phyloP scores from a whole-genome alignment of 495 filamentous ascomycete species.

The Astrothelium subdiscretum region DNA sequence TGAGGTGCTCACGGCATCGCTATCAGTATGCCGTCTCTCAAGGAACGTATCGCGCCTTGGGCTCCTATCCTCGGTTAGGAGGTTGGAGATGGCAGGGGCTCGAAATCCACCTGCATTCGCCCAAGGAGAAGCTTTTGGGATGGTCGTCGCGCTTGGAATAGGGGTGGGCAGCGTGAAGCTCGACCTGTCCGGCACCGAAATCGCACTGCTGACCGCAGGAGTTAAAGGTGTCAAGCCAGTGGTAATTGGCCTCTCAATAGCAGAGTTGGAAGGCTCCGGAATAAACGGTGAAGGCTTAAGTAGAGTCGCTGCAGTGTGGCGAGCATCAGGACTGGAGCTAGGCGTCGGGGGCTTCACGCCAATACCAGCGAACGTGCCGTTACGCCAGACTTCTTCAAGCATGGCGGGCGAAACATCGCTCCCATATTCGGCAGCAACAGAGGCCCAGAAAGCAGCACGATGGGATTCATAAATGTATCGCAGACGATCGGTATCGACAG shows the following conservation, averaged over 20 bases:
- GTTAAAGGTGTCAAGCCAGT: constrained; percentile 1
- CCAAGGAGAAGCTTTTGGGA: background rate
- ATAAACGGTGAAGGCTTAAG: constrained; percentile 21
- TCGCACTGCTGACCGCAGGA: constrained; percentile 11
- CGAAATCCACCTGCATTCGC: background rate
- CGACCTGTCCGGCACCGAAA: constrained; percentile 21
- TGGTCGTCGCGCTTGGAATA: background rate
- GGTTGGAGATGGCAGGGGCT: constrained; percentile 10
- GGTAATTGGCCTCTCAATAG: constrained; percentile 1
- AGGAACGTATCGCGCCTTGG: constrained; percentile 4
- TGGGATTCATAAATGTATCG: constrained; percentile 57
- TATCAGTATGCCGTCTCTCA: background rate
- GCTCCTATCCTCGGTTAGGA: constrained; percentile 13
- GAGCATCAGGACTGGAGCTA: constrained; percentile 14
- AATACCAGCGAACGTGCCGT: constrained; percentile 3
- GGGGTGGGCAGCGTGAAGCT: constrained; percentile 20
- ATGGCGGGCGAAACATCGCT: constrained; percentile 46
- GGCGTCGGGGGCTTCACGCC: constrained; percentile 20
- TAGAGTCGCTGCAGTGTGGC: constrained; percentile 12
- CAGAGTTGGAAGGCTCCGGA: constrained; percentile 9
- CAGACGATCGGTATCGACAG: constrained; percentile 56
- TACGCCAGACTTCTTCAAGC: constrained; percentile 58
- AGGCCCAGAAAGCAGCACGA: constrained; percentile 59
- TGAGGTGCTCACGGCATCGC: background rate
- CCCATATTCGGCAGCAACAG: constrained; percentile 60